Base-by-base conservation (phyloP, 257 asterid species). In the Capsicum rhomboideum region DNA sequence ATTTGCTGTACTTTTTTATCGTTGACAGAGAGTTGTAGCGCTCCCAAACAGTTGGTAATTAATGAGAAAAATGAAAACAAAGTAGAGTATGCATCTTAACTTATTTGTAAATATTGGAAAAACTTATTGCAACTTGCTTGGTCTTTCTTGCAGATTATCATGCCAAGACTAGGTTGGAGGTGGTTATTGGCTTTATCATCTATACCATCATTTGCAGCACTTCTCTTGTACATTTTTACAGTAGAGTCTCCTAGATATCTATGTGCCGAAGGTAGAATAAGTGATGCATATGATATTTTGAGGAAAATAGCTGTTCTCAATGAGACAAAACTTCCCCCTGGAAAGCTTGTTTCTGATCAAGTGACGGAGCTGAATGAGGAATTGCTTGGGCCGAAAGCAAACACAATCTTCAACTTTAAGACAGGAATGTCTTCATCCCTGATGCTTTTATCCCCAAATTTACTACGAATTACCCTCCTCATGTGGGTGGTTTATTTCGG, bases 131-230 rank as follows among this genome's bases (percentile, higher is more conserved):
- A 34, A 46, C 21, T 40, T 69, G 53, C 64, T 58, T 81, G 10
- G 40, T 23, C 18, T 53, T 63, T 86, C 61, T 31, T 79, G 74
- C 68, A 94, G 98, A 86, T 91, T 55, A 56, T 91, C 54, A 88
- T 94, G 93, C 95, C 97, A 40, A 86, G 83, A 58, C 82, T 92
- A 42, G 94, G 97, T 82, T 94, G 98, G 98, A 92, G 98, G 79
- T 94, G 97, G 97, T 87, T 94, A 87, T 94, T 94, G 85, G 91
- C 87, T 20, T 84, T 94, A 77, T 94, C 97, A 49, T 92, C 98
- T 8, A 58, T 88, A 54, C 95, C 98, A 71, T 88, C 94, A 86
- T 87, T 91, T 78, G 88, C 86, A 23, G 93, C 95, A 54, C 82
- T 94, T 82, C 8, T 90, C 69, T 89, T 94, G 54, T 92, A 89